Evolutionary conservation across 108 stramenopile species (phyloP).

Genomic region (Aurantiochytrium sp.): DNA sequence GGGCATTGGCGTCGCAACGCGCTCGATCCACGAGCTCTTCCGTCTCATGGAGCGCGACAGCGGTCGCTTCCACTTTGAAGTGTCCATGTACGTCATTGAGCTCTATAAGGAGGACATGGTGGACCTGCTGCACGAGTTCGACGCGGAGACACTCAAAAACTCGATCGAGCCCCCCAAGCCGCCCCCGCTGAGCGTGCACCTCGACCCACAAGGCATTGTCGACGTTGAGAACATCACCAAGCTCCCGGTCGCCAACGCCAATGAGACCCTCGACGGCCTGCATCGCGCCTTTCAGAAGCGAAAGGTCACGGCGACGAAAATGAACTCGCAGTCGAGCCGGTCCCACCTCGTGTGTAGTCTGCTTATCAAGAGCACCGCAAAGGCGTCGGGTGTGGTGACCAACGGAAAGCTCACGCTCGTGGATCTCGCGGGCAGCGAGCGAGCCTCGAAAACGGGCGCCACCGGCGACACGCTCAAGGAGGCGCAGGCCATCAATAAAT

Average conservation of each 20-base stretch:
- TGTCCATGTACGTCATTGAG: slow-evolving; percentile 27
- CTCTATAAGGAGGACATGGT: slow-evolving; percentile 27
- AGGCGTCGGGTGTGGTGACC: background rate
- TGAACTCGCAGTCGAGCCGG: slow-evolving; percentile 62
- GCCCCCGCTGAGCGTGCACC: slow-evolving; percentile 57
- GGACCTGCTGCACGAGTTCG: background rate
- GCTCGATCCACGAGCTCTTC: background rate
- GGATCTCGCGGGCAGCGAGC: slow-evolving; percentile 44
- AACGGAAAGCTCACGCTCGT: slow-evolving; percentile 1
- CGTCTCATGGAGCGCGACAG: background rate
- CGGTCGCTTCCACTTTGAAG: background rate
- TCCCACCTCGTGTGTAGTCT: slow-evolving; percentile 57
- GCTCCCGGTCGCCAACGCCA: slow-evolving; percentile 44
- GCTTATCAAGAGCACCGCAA: background rate
- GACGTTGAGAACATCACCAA: slow-evolving; percentile 41
- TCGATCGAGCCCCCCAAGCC: slow-evolving; percentile 24
- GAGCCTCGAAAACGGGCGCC: slow-evolving; percentile 33
- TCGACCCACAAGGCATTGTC: slow-evolving; percentile 59
- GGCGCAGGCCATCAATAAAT: slow-evolving; percentile 41
- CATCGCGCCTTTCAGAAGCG: slow-evolving; percentile 48
- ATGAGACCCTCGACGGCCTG: slow-evolving; percentile 34
- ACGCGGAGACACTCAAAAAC: background rate
- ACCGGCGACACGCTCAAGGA: slow-evolving; percentile 37
- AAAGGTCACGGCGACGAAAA: slow-evolving; percentile 56
- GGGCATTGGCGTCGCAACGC: background rate